phyloP scores from a whole-genome alignment of 2,329 filamentous ascomycete species.

The Sclerotinia spermophila region DNA sequence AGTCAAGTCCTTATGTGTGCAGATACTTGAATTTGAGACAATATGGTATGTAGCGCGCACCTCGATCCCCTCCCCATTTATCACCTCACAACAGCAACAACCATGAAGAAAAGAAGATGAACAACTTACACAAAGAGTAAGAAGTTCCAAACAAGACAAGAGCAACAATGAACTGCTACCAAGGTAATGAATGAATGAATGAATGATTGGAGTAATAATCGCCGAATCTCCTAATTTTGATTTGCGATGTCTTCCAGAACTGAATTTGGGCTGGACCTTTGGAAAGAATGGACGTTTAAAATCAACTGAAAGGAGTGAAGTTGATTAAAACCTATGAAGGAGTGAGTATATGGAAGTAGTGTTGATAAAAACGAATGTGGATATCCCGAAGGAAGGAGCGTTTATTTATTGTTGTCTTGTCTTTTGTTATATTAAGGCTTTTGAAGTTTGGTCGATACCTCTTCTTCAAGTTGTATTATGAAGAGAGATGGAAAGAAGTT shows the following conservation, averaged over 20 bases:
- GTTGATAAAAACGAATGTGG: slow-evolving; percentile 34
- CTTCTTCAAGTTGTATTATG: slow-evolving; percentile 16
- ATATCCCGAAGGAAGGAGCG: slow-evolving; percentile 36
- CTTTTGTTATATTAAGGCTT: slow-evolving; percentile 5
- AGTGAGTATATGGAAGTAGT: not conserved
- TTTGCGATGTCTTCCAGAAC: slow-evolving; percentile 1
- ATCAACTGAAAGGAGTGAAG: slow-evolving; percentile 45
- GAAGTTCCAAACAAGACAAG: slow-evolving; percentile 20
- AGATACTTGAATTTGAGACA: not conserved
- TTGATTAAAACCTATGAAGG: slow-evolving; percentile 35
- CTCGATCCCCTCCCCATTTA: not conserved
- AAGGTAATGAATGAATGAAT: slow-evolving; percentile 13
- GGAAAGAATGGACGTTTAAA: slow-evolving; percentile 40
- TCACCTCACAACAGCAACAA: not conserved
- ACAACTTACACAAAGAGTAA: slow-evolving; percentile 29
- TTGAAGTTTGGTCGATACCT: not conserved
- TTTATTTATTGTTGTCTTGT: not conserved
- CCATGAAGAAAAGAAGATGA: not conserved
- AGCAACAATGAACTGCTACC: slow-evolving; percentile 1
- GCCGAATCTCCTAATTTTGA: slow-evolving; percentile 2
- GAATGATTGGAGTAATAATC: slow-evolving; percentile 13
- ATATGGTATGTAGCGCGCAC: not conserved
- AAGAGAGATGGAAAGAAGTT: slow-evolving; percentile 18
- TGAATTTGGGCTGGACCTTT: slow-evolving; percentile 11
- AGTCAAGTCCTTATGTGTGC: not conserved